Conservation (phyloP, 768 basidiomycete genomes). For the Xerocomus brunneocitrinus region DNA sequence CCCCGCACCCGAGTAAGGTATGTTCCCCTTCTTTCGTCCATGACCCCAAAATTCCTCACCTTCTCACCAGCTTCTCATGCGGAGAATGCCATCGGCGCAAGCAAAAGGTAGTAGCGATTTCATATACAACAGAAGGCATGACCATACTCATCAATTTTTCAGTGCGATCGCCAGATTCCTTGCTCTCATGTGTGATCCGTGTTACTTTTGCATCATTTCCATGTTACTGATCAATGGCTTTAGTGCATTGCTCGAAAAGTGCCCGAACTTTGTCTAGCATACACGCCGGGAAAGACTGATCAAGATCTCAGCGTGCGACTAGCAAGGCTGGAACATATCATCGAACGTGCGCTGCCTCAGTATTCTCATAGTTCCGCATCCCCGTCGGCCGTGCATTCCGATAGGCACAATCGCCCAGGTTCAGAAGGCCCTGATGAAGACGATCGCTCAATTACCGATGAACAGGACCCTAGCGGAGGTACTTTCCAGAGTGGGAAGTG, state of each 20-base stretch:
- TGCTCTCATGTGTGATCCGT: constrained; percentile 67
- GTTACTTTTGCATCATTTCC: not conserved
- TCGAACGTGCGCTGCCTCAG: constrained; percentile 76
- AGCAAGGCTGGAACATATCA: constrained; percentile 72
- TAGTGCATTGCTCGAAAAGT: constrained; percentile 84
- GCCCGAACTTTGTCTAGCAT: constrained; percentile 82
- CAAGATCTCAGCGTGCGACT: constrained; percentile 75
- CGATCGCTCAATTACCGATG: constrained; percentile 65
- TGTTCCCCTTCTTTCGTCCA: constrained; percentile 14
- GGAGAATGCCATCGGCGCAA: constrained; percentile 87
- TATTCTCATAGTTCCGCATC: constrained; percentile 47
- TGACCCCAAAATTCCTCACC: constrained; percentile 1
- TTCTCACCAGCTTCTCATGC: constrained; percentile 62
- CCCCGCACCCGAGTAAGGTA: constrained; percentile 72
- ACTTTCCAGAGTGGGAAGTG: constrained; percentile 81
- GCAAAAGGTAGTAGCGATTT: constrained; percentile 57
- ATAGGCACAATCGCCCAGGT: constrained; percentile 41
- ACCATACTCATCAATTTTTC: constrained; percentile 15
- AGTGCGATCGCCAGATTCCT: constrained; percentile 85
- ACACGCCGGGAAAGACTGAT: constrained; percentile 83
- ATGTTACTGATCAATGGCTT: constrained; percentile 13
- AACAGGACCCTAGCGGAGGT: constrained; percentile 71
- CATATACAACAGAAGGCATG: constrained; percentile 10
- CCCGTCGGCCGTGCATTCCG: constrained; percentile 29
- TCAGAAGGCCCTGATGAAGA: constrained; percentile 61